phyloP scores from a whole-genome alignment of 176 grass and related monocot genomes.

The Saccharum spontaneum region DNA sequence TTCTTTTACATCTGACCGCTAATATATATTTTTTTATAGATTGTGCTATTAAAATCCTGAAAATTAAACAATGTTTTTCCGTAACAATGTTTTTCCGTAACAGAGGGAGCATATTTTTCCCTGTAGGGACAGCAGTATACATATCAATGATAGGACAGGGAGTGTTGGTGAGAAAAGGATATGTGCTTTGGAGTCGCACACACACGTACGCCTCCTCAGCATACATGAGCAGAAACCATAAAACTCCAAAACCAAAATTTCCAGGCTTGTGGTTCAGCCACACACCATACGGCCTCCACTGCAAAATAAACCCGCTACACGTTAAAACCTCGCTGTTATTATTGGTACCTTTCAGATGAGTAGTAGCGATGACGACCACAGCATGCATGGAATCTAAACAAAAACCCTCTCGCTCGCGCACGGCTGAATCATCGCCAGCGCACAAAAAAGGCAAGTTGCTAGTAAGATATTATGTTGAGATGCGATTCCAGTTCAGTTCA shows the following conservation, averaged over 20 bases:
- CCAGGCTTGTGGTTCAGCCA: not conserved
- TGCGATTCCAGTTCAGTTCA: not conserved
- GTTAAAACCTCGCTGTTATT: not conserved
- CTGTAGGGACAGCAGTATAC: too few species aligned
- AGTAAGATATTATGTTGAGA: not conserved
- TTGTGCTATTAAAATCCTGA: too few species aligned
- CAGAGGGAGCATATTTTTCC: not conserved
- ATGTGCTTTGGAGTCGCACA: not conserved
- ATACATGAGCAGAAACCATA: not conserved
- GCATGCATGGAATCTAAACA: not conserved
- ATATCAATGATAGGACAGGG: not conserved
- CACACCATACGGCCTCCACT: not conserved
- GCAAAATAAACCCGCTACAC: conserved; percentile 6
- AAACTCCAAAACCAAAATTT: not conserved
- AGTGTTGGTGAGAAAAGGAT: conserved; percentile 26
- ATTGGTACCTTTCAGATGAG: conserved; percentile 10
- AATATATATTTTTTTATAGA: too few species aligned
- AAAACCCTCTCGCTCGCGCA: not conserved
- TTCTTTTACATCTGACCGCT: too few species aligned
- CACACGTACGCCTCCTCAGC: not conserved
- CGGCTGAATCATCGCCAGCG: conserved; percentile 1
- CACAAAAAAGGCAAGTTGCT: not conserved
- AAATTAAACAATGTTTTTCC: too few species aligned
- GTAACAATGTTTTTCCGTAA: too few species aligned
- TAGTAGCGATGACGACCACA: not conserved